These are phyloP conservation scores for Cyclotella choctawhatcheeana DNA, from an alignment of 108 stramenopile genomes.

Conservation along the genomic window DNA sequence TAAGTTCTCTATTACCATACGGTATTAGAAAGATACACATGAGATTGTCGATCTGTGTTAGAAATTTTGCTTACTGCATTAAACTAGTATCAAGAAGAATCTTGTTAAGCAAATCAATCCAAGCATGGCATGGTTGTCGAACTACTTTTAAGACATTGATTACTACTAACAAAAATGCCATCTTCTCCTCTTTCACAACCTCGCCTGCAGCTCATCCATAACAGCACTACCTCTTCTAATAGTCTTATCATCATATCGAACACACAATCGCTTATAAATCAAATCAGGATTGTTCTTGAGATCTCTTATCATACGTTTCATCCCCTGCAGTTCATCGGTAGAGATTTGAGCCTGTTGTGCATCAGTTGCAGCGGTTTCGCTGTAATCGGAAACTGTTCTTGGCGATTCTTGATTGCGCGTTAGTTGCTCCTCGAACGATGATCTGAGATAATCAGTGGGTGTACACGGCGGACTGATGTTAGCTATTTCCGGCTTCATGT, in stretches of 20 bases:
- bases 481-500: background rate
- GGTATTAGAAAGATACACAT: no score
- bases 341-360: background rate
- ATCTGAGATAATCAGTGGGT: background rate
- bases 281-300: background rate
- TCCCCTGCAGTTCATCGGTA: background rate
- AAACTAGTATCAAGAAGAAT: no score
- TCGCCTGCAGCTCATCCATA: background rate
- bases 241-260: background rate
- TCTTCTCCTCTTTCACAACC: no score
- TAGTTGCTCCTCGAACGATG: background rate
- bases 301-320: conserved; percentile 9
- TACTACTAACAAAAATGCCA: no score
- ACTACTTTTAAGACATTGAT: no score
- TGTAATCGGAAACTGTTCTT: background rate
- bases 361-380: background rate
- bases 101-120: no score
- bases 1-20: no score
- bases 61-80: no score
- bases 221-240: background rate
- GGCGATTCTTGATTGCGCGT: background rate
- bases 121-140: no score
- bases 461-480: background rate
- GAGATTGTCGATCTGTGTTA: no score
- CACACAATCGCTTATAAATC: conserved; percentile 8